phyloP scores from a whole-genome alignment of 2,329 filamentous ascomycete genomes.

The Trichoderma aggressivum region DNA sequence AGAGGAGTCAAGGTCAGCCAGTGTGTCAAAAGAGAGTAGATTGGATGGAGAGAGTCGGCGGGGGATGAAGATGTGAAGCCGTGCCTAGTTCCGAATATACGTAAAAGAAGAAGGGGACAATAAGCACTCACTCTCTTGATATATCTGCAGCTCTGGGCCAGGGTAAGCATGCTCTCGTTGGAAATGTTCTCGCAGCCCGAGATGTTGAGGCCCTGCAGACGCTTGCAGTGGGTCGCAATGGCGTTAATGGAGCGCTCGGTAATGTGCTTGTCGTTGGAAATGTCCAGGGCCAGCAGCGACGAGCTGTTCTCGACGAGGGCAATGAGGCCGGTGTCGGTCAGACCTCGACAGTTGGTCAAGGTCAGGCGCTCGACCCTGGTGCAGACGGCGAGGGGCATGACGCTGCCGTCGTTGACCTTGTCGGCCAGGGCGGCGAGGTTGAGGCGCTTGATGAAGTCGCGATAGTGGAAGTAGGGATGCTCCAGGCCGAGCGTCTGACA shows the following conservation, averaged over 20 bases:
- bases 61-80: background rate
- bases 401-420: slow-evolving; percentile 81
- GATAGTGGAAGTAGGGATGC: slow-evolving; percentile 83
- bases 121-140: slow-evolving; percentile 72
- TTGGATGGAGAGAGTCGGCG: background rate
- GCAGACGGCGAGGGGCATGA: slow-evolving; percentile 77
- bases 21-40: background rate
- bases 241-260: slow-evolving; percentile 76
- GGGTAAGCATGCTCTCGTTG: slow-evolving; percentile 75
- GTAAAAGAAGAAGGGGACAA: background rate
- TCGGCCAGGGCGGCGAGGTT: slow-evolving; percentile 79
- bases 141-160: slow-evolving; percentile 79
- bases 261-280: slow-evolving; percentile 79
- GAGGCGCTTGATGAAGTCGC: slow-evolving; percentile 84
- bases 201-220: slow-evolving; percentile 89
- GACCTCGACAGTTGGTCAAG: slow-evolving; percentile 78
- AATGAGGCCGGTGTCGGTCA: slow-evolving; percentile 81
- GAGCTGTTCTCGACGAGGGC: slow-evolving; percentile 75
- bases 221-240: slow-evolving; percentile 76
- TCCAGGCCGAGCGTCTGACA: slow-evolving; percentile 70
- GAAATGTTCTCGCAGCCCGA: slow-evolving; percentile 81
- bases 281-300: slow-evolving; percentile 82
- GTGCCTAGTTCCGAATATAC: background rate
- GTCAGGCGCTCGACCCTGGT: slow-evolving; percentile 90
- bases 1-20: background rate